Conservation (phyloP, 371 early-diverging fungal species). For the Thermomucor indicae-seudaticae region DNA sequence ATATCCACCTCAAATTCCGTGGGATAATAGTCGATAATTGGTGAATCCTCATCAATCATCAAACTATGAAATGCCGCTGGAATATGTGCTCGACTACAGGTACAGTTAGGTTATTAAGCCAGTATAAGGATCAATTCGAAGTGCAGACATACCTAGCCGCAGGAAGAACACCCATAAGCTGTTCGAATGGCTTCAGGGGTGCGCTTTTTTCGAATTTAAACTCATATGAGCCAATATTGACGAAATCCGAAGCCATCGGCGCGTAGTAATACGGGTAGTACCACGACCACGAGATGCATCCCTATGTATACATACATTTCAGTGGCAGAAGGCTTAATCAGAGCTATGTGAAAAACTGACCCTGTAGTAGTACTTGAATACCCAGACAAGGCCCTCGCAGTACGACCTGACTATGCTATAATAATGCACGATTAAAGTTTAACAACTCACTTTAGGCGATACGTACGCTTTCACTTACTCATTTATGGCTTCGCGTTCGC, state of each 20-base stretch:
- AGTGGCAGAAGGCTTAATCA: not conserved
- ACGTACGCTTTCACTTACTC: constrained; percentile 44
- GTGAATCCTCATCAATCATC: constrained; percentile 83
- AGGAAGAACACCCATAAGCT: constrained; percentile 98
- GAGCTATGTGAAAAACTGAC: constrained; percentile 18
- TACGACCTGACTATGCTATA: constrained; percentile 81
- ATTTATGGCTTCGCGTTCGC: constrained; percentile 56
- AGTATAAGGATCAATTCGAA: not conserved
- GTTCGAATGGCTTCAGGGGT: constrained; percentile 95
- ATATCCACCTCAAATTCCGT: constrained; percentile 88
- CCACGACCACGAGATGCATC: constrained; percentile 98
- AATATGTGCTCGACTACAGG: constrained; percentile 68
- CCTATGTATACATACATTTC: constrained; percentile 14
- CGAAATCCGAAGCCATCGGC: constrained; percentile 93
- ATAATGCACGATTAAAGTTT: no score
- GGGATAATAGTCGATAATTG: constrained; percentile 94
- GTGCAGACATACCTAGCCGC: constrained; percentile 55
- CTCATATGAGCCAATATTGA: constrained; percentile 68
- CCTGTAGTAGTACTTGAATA: constrained; percentile 95
- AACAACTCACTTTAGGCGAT: no score
- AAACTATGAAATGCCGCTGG: constrained; percentile 76
- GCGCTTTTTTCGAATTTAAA: constrained; percentile 76
- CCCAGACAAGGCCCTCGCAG: constrained; percentile 98
- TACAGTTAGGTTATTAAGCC: not conserved
- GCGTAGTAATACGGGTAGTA: constrained; percentile 99